Evolutionary conservation across 768 basidiomycete species (phyloP).

Genomic region (Gelatoporia subvermispora): DNA sequence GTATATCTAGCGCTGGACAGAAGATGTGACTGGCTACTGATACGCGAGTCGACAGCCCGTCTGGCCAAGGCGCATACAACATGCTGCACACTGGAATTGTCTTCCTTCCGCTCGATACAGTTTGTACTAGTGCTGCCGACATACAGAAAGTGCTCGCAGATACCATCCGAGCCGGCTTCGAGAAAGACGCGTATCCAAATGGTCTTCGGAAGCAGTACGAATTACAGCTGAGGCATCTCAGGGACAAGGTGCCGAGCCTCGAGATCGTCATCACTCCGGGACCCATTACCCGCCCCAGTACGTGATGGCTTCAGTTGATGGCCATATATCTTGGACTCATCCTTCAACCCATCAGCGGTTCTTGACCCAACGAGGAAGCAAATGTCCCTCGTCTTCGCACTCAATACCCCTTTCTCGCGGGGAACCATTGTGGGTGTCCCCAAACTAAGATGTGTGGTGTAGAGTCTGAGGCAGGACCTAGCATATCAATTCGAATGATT

Average conservation of each 20-base stretch:
- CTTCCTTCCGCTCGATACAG: background rate
- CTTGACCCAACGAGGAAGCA: too few relatives aligned
- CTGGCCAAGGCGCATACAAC: conserved; percentile 5
- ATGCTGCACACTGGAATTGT: background rate
- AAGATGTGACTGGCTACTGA: too few relatives aligned
- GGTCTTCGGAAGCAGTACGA: conserved; percentile 15
- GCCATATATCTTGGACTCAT: too few relatives aligned
- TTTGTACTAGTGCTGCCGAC: background rate
- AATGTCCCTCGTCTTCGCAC: background rate
- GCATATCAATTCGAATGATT: conserved; percentile 21
- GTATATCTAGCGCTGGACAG: too few relatives aligned
- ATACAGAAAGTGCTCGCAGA: background rate
- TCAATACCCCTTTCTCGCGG: conserved; percentile 24
- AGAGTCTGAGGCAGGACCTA: background rate
- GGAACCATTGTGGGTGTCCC: conserved; percentile 21
- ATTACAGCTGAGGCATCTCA: conserved; percentile 9
- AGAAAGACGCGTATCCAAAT: background rate
- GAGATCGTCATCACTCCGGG: conserved; percentile 11
- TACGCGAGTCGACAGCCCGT: background rate
- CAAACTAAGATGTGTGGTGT: background rate
- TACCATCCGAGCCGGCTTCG: conserved; percentile 14
- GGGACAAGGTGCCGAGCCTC: conserved; percentile 5
- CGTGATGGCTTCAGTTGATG: background rate
- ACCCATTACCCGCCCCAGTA: conserved; percentile 2
- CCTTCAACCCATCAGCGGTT: too few relatives aligned